Evolutionary conservation across 148 eudicot species (phyloP).

Genomic region (Vaccinium corymbosum): DNA sequence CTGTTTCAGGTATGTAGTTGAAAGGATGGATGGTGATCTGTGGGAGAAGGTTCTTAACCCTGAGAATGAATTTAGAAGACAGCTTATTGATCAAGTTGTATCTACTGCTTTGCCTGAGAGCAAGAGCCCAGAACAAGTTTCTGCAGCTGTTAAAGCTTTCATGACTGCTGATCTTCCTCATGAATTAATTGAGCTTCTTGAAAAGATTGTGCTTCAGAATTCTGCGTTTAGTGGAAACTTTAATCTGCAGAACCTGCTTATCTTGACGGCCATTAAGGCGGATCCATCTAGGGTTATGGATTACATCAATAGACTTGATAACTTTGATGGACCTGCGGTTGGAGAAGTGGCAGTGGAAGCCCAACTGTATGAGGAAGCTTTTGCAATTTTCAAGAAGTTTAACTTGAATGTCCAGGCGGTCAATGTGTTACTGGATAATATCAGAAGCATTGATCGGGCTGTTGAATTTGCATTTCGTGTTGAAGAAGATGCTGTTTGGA

Average conservation of each 20-base stretch:
- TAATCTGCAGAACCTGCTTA: conserved; percentile 88
- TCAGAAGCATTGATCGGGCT: conserved; percentile 78
- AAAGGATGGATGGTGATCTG: conserved; percentile 90
- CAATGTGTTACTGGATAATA: conserved; percentile 72
- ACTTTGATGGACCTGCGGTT: conserved; percentile 97
- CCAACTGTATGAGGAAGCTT: conserved; percentile 86
- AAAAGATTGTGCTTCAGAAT: conserved; percentile 95
- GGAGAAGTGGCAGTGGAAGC: conserved; percentile 99
- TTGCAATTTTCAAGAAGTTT: conserved; percentile 93
- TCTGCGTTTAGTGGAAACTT: conserved; percentile 98
- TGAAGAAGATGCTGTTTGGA: conserved; percentile 99
- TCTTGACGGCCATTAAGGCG: conserved; percentile 95
- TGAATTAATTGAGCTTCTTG: conserved; percentile 93
- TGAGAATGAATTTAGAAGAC: conserved; percentile 88
- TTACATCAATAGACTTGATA: conserved; percentile 85
- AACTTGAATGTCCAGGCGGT: conserved; percentile 95
- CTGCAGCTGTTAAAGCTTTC: conserved; percentile 99
- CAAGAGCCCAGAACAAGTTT: conserved; percentile 99
- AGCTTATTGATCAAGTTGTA: conserved; percentile 95
- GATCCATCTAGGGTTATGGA: conserved; percentile 97
- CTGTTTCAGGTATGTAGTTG: conserved; percentile 73
- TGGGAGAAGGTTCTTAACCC: conserved; percentile 93
- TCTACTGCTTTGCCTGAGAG: conserved; percentile 99
- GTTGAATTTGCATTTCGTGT: conserved; percentile 98
- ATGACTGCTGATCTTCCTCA: conserved; percentile 99